Evolutionary conservation across 768 basidiomycete genomes (phyloP).

Genomic region (Crepidotus variabilis): DNA sequence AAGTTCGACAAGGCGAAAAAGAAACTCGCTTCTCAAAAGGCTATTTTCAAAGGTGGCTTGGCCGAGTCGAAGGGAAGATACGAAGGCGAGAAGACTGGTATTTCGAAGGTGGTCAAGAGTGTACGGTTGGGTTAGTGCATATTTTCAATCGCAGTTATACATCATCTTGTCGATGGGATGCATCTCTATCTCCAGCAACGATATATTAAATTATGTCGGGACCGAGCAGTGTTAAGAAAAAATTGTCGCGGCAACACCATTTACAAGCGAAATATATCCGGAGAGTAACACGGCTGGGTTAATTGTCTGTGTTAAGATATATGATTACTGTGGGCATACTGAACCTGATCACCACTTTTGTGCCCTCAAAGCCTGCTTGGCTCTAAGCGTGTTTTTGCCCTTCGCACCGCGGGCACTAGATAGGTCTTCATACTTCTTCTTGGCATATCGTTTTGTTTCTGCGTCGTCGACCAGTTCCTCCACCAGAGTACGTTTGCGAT

Average conservation of each 20-base stretch:
- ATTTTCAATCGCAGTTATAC: not conserved
- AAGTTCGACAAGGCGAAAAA: constrained; percentile 95
- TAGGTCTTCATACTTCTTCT: constrained; percentile 83
- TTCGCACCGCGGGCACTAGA: constrained; percentile 63
- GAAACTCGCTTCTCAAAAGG: constrained; percentile 83
- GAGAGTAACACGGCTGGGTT: too few relatives aligned
- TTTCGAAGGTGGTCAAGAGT: constrained; percentile 87
- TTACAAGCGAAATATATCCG: too few relatives aligned
- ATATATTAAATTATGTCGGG: too few relatives aligned
- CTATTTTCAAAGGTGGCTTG: constrained; percentile 88
- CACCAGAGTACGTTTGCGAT: constrained; percentile 78
- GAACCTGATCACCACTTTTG: constrained; percentile 59
- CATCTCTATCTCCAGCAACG: not conserved
- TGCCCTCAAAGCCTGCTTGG: constrained; percentile 58
- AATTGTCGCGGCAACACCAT: too few relatives aligned
- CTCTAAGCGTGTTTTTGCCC: constrained; percentile 67
- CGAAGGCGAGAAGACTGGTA: constrained; percentile 91
- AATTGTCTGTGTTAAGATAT: too few relatives aligned
- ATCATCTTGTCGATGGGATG: not conserved
- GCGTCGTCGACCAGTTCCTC: constrained; percentile 89
- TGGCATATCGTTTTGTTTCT: constrained; percentile 83
- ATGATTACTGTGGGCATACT: too few relatives aligned
- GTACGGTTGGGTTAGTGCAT: constrained; percentile 53
- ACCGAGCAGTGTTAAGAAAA: too few relatives aligned
- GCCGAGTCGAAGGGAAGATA: constrained; percentile 69